phyloP scores from a whole-genome alignment of 2,329 filamentous ascomycete species.

The Gaeumannomyces sp. region DNA sequence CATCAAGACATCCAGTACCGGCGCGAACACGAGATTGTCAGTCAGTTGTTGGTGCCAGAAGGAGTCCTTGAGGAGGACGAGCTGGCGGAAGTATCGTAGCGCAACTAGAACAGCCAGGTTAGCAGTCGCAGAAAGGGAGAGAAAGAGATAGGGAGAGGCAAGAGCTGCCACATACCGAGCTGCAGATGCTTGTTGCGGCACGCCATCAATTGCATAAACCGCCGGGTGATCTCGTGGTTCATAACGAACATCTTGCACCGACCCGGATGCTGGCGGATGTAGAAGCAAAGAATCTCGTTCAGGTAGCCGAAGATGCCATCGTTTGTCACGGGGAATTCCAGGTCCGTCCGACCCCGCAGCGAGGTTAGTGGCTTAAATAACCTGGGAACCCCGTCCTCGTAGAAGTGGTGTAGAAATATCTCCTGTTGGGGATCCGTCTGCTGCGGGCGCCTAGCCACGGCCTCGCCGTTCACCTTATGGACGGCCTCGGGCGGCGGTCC shows the following conservation, averaged over 20 bases:
- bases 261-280: constrained; percentile 80
- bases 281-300: constrained; percentile 89
- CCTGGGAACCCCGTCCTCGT: constrained; percentile 76
- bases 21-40: constrained; percentile 73
- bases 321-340: constrained; percentile 72
- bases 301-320: constrained; percentile 88
- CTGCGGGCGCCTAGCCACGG: constrained; percentile 52
- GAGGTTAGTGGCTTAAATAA: constrained; percentile 84
- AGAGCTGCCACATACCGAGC: constrained; percentile 55
- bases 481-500: constrained; percentile 44
- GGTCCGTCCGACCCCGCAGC: constrained; percentile 62
- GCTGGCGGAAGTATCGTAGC: constrained; percentile 86
- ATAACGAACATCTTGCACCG: constrained; percentile 86
- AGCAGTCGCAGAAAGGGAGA: background rate
- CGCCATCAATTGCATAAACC: constrained; percentile 74
- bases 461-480: constrained; percentile 49
- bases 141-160: background rate
- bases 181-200: constrained; percentile 89
- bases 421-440: constrained; percentile 69
- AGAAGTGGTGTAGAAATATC: constrained; percentile 80
- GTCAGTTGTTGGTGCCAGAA: constrained; percentile 85
- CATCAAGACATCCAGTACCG: constrained; percentile 76
- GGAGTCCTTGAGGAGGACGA: constrained; percentile 80
- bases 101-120: constrained; percentile 50
- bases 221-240: constrained; percentile 67